These are phyloP conservation scores for Cytospora chrysosperma DNA, from an alignment of 2,329 filamentous ascomycete genomes.

Conservation along the genomic window DNA sequence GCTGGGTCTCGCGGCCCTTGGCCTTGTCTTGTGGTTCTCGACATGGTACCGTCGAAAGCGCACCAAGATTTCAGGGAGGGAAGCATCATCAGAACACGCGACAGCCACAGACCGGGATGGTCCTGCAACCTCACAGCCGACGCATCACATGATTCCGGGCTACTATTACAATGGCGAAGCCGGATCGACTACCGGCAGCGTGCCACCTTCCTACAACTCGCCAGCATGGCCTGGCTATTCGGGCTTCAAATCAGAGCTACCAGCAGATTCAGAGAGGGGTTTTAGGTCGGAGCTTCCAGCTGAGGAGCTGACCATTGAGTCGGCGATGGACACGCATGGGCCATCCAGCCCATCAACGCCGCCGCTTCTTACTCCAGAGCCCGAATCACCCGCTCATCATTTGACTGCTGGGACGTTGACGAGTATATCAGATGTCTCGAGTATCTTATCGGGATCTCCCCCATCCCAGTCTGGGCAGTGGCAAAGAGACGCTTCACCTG, in stretches of 20 bases:
- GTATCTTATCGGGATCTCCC: not conserved
- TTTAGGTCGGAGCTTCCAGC: not conserved
- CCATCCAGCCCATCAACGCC: not conserved
- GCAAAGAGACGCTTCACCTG: not conserved
- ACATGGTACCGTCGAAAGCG: not conserved
- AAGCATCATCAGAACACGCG: not conserved
- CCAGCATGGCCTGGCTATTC: not conserved
- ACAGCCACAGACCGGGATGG: not conserved
- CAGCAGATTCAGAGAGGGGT: not conserved
- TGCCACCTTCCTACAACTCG: not conserved
- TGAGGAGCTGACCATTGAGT: not conserved
- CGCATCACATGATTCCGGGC: not conserved
- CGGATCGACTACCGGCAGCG: not conserved
- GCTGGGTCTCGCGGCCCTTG: not conserved
- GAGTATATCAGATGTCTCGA: not conserved
- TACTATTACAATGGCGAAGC: not conserved
- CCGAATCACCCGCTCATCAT: not conserved
- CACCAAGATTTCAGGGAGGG: not conserved
- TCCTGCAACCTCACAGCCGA: not conserved
- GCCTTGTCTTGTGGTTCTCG: not conserved
- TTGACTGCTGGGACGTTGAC: not conserved
- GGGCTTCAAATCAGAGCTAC: not conserved
- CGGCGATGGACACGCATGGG: not conserved
- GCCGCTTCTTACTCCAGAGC: not conserved
- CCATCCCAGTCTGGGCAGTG: not conserved